Evolutionary conservation across 2,329 filamentous ascomycete species (phyloP).

Genomic region (Aspergillus sp.): DNA sequence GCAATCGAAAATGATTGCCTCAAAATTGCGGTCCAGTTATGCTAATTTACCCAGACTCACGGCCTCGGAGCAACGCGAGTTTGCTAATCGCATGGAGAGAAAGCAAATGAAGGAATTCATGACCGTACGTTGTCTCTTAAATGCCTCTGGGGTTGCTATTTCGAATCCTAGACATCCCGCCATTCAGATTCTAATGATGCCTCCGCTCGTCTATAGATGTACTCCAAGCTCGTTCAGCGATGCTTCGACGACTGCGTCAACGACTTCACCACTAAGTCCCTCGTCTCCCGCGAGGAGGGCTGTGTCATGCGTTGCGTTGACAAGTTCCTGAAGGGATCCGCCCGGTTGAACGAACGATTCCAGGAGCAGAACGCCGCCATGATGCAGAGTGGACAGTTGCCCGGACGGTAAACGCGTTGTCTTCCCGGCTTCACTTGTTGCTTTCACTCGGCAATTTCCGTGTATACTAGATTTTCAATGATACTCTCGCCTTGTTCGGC

Average conservation of each 20-base stretch:
- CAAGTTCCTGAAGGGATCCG: conserved; percentile 90
- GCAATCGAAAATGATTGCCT: background rate
- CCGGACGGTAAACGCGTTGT: conserved; percentile 37
- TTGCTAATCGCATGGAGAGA: conserved; percentile 91
- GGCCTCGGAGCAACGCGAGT: conserved; percentile 81
- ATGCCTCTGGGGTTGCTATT: background rate
- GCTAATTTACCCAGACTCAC: conserved; percentile 59
- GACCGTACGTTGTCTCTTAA: conserved; percentile 65
- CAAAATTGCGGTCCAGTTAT: background rate
- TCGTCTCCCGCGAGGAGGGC: conserved; percentile 81
- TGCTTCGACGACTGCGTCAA: conserved; percentile 98
- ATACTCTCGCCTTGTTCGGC: conserved; percentile 18
- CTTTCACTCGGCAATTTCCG: conserved; percentile 11
- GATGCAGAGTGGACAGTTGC: conserved; percentile 59
- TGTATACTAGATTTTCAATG: conserved; percentile 23
- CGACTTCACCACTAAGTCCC: conserved; percentile 96
- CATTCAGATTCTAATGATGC: conserved; percentile 6
- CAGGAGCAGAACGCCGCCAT: conserved; percentile 69
- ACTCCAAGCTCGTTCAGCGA: conserved; percentile 57
- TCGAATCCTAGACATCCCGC: background rate
- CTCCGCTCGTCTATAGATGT: conserved; percentile 55
- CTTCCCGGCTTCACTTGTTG: conserved; percentile 9
- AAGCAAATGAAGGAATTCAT: conserved; percentile 99
- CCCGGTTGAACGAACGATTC: conserved; percentile 89
- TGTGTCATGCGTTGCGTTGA: conserved; percentile 94